phyloP scores from a whole-genome alignment of 2,329 filamentous ascomycete species.

The Aureobasidium sp. region DNA sequence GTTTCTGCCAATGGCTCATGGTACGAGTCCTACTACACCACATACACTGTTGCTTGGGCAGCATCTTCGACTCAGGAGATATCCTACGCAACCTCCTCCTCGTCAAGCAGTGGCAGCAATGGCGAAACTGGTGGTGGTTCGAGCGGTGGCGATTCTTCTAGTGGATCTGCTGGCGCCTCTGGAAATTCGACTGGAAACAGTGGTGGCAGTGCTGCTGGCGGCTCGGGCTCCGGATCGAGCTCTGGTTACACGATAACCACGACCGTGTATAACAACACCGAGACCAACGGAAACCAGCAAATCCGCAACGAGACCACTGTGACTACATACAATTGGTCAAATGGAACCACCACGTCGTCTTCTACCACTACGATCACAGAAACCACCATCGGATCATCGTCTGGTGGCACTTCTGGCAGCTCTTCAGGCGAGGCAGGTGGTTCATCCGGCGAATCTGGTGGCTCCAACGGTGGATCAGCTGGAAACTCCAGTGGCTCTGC shows the following conservation, averaged over 20 bases:
- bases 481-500: slow-evolving; percentile 1
- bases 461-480: neutral
- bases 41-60: slow-evolving; percentile 21
- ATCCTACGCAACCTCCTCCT: slow-evolving; percentile 16
- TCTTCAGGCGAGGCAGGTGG: slow-evolving; percentile 11
- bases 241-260: slow-evolving; percentile 1
- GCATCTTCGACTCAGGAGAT: slow-evolving; percentile 21
- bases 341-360: slow-evolving; percentile 3
- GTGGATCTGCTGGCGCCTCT: neutral
- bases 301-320: slow-evolving; percentile 7
- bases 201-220: slow-evolving; percentile 10
- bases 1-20: slow-evolving; percentile 18
- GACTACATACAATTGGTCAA: slow-evolving; percentile 11
- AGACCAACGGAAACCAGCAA: neutral
- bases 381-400: slow-evolving; percentile 5
- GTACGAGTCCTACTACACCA: slow-evolving; percentile 22
- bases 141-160: slow-evolving; percentile 3
- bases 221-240: neutral
- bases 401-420: slow-evolving; percentile 15
- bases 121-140: slow-evolving; percentile 14
- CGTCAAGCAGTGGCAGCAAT: slow-evolving; percentile 7
- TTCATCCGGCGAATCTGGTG: neutral
- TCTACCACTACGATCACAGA: slow-evolving; percentile 2
- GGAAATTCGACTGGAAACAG: neutral
- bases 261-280: slow-evolving; percentile 5